Percentiles rank a stretch among this genome's conserved stretches.
These are phyloP conservation scores for Grosmannia huntii DNA, from an alignment of 2,329 filamentous ascomycete species.

Conservation along the genomic window DNA sequence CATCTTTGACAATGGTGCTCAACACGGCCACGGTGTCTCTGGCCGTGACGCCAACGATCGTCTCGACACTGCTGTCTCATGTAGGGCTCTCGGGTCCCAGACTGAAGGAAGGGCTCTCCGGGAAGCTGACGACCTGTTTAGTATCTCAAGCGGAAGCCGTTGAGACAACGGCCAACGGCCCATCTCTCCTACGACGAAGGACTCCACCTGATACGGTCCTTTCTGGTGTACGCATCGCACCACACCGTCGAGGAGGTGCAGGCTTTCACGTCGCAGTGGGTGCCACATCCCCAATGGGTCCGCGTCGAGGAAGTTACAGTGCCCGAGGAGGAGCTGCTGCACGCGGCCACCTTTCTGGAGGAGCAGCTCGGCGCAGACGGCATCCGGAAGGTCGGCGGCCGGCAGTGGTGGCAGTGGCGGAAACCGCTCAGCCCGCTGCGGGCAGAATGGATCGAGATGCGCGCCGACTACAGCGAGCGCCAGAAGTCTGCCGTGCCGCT, in stretches of 20 bases:
- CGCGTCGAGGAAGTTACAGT: conserved; percentile 60
- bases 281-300: conserved; percentile 81
- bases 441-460: conserved; percentile 97
- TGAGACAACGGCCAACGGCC: conserved; percentile 69
- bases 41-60: conserved; percentile 75
- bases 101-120: background rate
- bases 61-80: conserved; percentile 79
- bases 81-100: conserved; percentile 34
- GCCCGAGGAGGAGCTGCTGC: conserved; percentile 45
- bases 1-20: conserved; percentile 22
- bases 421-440: conserved; percentile 51
- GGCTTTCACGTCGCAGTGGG: conserved; percentile 81
- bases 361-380: conserved; percentile 69
- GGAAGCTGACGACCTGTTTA: conserved; percentile 20
- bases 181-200: conserved; percentile 93
- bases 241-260: conserved; percentile 91
- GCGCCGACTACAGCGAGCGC: conserved; percentile 61
- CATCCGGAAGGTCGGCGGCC: conserved; percentile 63
- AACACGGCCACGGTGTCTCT: conserved; percentile 72
- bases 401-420: conserved; percentile 84
- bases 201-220: conserved; percentile 72
- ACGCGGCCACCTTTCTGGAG: conserved; percentile 54
- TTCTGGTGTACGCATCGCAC: conserved; percentile 72
- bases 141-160: conserved; percentile 70
- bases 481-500: conserved; percentile 46